Percentiles rank a stretch among this genome's conserved stretches.
Conservation (phyloP, 305 asterid species). For the Rubia tinctorum region DNA sequence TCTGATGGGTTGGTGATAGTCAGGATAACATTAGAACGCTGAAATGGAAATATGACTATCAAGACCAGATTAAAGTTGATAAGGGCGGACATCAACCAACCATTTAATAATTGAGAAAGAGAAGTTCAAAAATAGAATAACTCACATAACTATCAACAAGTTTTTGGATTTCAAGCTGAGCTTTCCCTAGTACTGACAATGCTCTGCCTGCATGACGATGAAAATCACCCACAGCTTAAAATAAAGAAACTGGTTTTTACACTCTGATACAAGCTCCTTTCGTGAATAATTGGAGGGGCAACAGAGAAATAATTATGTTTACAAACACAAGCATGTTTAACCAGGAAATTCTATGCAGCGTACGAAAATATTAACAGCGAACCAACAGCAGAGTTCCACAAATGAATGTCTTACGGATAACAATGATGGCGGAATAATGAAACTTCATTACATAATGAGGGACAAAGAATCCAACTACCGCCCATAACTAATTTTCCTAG, state of each 20-base stretch:
- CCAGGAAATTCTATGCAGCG: neutral
- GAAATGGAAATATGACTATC: slow-evolving; percentile 38
- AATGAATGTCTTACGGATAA: neutral
- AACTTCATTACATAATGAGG: neutral
- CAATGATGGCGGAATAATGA: neutral
- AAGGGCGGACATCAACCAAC: neutral
- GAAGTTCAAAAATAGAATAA: slow-evolving; percentile 9
- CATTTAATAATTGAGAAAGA: neutral
- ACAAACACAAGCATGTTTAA: neutral
- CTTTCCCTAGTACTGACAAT: slow-evolving; percentile 63
- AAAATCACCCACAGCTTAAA: slow-evolving; percentile 7
- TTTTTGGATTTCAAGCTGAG: slow-evolving; percentile 88
- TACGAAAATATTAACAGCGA: neutral
- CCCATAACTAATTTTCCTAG: neutral
- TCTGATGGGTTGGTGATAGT: slow-evolving; percentile 95
- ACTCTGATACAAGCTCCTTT: neutral
- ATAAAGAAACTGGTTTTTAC: neutral
- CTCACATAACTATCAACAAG: slow-evolving; percentile 77
- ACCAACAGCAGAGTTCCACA: neutral
- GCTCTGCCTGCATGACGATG: slow-evolving; percentile 59
- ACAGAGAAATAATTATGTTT: neutral
- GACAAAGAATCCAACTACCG: neutral
- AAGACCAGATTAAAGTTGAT: slow-evolving; percentile 23
- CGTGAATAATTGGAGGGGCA: too few relatives aligned
- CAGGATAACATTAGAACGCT: slow-evolving; percentile 77